Conservation (phyloP, 2,329 filamentous ascomycete genomes). For the Botryotinia convoluta region DNA sequence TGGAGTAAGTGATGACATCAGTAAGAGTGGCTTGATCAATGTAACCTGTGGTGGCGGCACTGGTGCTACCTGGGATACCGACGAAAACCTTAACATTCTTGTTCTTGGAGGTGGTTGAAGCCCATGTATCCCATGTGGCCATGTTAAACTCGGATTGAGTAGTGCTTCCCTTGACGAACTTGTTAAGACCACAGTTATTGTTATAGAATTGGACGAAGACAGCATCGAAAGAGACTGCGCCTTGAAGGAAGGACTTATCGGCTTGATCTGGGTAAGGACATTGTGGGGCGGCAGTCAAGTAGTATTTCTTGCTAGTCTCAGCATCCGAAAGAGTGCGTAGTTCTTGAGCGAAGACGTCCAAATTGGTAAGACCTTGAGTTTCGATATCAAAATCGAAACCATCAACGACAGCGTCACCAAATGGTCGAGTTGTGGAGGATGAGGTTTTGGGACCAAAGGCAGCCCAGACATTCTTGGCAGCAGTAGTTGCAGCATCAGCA, state of each 20-base stretch:
- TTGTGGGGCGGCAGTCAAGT: constrained; percentile 63
- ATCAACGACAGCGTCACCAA: constrained; percentile 63
- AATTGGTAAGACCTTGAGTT: not conserved
- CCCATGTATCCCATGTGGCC: constrained; percentile 62
- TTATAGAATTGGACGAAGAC: constrained; percentile 44
- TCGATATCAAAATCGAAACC: constrained; percentile 69
- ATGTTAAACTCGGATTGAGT: constrained; percentile 58
- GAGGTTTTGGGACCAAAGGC: constrained; percentile 62
- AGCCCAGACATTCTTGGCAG: constrained; percentile 64
- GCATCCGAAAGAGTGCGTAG: constrained; percentile 50
- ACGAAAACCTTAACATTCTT: constrained; percentile 57
- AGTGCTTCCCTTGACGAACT: constrained; percentile 44
- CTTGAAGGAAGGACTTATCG: constrained; percentile 54
- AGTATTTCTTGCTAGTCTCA: constrained; percentile 48
- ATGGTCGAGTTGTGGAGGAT: constrained; percentile 56
- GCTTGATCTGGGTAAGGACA: constrained; percentile 62
- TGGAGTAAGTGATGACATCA: constrained; percentile 51
- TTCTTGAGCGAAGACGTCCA: constrained; percentile 17
- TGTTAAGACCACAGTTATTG: constrained; percentile 52
- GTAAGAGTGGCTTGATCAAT: constrained; percentile 45
- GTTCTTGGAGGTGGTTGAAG: constrained; percentile 54
- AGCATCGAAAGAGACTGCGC: constrained; percentile 44
- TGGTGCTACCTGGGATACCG: constrained; percentile 50
- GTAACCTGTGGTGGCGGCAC: constrained; percentile 53
- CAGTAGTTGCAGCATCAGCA: constrained; percentile 48